Percentiles rank a stretch among this genome's conserved stretches.
These are phyloP conservation scores for Myriosclerotinia curreyana DNA, from an alignment of 2,329 filamentous ascomycete genomes.

Conservation along the genomic window DNA sequence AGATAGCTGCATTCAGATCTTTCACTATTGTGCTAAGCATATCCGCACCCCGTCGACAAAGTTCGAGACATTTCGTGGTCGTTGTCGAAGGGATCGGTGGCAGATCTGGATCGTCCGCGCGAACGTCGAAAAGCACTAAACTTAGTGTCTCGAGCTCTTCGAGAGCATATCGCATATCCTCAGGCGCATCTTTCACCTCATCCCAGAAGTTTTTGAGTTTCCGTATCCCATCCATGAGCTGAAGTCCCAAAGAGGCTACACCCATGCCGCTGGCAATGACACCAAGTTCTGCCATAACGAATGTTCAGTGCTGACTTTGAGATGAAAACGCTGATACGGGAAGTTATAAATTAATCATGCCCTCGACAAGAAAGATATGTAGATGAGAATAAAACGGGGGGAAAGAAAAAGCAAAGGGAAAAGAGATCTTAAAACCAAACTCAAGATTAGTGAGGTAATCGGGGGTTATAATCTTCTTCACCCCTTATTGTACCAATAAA, in stretches of 20 bases:
- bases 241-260: background rate
- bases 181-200: background rate
- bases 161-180: conserved; percentile 2
- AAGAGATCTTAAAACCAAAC: background rate
- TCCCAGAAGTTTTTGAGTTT: conserved; percentile 15
- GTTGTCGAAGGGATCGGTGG: background rate
- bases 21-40: background rate
- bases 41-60: background rate
- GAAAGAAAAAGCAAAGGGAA: background rate
- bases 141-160: background rate
- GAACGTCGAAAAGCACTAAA: background rate
- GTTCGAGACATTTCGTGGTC: background rate
- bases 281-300: background rate
- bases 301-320: background rate
- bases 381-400: too few relatives aligned
- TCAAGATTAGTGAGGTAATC: background rate
- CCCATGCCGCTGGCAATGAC: background rate
- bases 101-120: background rate
- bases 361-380: too few relatives aligned
- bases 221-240: background rate
- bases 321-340: background rate
- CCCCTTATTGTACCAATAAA: too few relatives aligned
- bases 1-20: background rate
- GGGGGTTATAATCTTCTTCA: too few relatives aligned
- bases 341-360: too few relatives aligned